phyloP scores from a whole-genome alignment of 208 protist species.

The Acanthamoeba culbertsoni region DNA sequence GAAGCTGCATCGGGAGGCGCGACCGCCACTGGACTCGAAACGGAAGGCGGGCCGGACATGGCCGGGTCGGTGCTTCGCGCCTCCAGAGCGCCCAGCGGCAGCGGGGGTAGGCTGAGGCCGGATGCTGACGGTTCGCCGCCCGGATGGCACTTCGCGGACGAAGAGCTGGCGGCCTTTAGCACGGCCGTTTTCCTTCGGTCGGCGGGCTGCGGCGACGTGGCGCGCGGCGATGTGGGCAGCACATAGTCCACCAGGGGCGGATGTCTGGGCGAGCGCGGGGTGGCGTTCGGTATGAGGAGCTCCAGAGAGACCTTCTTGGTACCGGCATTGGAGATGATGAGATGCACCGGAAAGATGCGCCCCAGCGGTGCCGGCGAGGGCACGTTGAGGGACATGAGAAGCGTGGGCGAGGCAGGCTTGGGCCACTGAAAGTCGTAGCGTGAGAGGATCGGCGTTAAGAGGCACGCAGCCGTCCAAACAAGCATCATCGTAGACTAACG shows the following conservation, averaged over 20 bases:
- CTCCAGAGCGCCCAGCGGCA: too few relatives aligned
- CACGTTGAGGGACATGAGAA: conserved; percentile 11
- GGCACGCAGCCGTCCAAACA: background rate
- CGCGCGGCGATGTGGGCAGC: background rate
- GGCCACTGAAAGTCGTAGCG: conserved; percentile 38
- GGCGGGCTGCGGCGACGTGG: background rate
- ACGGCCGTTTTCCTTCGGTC: background rate
- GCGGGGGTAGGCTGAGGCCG: background rate
- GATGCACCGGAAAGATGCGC: conserved; percentile 16
- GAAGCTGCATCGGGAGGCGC: background rate
- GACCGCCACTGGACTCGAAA: background rate
- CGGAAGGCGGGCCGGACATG: background rate
- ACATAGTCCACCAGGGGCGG: conserved; percentile 5
- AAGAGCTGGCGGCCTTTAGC: background rate
- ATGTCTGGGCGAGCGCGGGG: background rate
- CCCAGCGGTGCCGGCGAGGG: background rate
- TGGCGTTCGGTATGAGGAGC: background rate
- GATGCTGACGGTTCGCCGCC: background rate
- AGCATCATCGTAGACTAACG: conserved; percentile 17
- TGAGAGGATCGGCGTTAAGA: conserved; percentile 23
- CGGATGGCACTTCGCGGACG: background rate
- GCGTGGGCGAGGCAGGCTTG: background rate
- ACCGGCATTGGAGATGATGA: background rate
- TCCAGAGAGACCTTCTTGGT: background rate
- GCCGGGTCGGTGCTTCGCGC: too few relatives aligned